Evolutionary conservation across 108 stramenopile genomes (phyloP), one percentile per base, ranked within the genome.

Genomic region (Aureococcus anophagefferens): DNA sequence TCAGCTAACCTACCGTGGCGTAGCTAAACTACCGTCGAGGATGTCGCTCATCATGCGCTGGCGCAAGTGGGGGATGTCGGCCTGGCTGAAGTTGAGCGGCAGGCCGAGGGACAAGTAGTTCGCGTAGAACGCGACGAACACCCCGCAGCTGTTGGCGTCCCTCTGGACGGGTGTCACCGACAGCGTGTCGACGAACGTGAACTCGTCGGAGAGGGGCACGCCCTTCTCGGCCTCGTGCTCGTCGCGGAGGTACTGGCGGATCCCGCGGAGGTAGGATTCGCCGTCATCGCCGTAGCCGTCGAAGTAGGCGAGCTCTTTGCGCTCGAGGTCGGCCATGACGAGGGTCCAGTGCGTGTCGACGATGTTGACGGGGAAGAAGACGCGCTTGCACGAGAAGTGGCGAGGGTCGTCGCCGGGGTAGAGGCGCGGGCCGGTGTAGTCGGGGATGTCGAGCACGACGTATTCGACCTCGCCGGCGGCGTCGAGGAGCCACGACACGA

Each of bases 261-360:
- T 63, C 28, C n/a, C 34, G 0, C 72, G 29, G 13, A 76, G 65
- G 33, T 77, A 76, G 25, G 29, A 30, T 13, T 44, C 35, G 5
- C 83, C 83, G 0, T 40, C 33, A 28, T 79, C 76, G 4, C 71
- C 75, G 72, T 80, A 71, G 35, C 65, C 70, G 65, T 84, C 83
- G 65, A 74, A 83, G 79, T 81, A 84, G 31, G 69, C 31, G 67
- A 84, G 82, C 35, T 72, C 51, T 72, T 82, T 81, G 35, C 81
- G 5, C 36, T 71, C 75, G 37, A 83, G 29, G 72, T 79, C 74
- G 11, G 80, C 76, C 30, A 83, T 80, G 29, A 79, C 79, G 63
- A 83, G 69, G 63, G 77, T 76, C 82, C 82, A 83, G 51, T 83
- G 82, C 15, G 65, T 51, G 62, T 83, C 81, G 46, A 37, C 29